Evolutionary conservation across 176 grass and related monocot genomes (phyloP), one percentile per base, ranked within the genome.

Genomic region (Oropetium thomaeum): DNA sequence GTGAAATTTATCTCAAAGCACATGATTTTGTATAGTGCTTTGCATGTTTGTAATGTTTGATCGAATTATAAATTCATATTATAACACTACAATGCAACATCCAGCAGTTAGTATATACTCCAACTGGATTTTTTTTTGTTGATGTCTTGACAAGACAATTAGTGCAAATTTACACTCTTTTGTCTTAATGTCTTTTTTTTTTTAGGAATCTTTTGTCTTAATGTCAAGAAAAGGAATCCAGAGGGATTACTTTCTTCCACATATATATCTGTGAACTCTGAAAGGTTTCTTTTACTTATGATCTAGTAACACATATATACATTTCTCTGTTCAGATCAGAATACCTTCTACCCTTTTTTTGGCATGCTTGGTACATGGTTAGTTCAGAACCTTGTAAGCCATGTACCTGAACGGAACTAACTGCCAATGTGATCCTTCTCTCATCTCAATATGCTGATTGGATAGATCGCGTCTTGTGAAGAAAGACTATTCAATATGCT

Each of bases 301-400:
- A n/a, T n/a, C n/a, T n/a, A n/a, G 62, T 11, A 75, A 73, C 45
- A 7, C 39, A 16, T 69, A 17, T 34, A 10, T 16, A n/a, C 25
- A 43, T 26, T 30, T 60, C 10, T 23, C 26, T 57, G 19, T 8
- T 68, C 12, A 74, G 38, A 64, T 68, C 12, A 74, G 38, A 64
- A 66, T 34, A 13, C 34, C 71, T 70, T 48, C 8, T 29, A 64
- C 29, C 61, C 52, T 22, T 25, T 52, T 52, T 35, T 41, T 60
- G 73, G 25, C 40, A 71, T 87, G 45, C 53, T 35, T 43, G 27
- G 58, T 57, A 31, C 58, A 48, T 82, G 58, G 29, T 82, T 78
- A 20, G 25, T 82, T 67, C 66, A 45, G 47, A 43, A 65, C 48
- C 58, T 65, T 67, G 39, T 69, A 75, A 65, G 58, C 58, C 73